Percentiles rank a stretch among this genome's conserved stretches.
Conservation (phyloP, 768 basidiomycete genomes). For the Mycena maculata region DNA sequence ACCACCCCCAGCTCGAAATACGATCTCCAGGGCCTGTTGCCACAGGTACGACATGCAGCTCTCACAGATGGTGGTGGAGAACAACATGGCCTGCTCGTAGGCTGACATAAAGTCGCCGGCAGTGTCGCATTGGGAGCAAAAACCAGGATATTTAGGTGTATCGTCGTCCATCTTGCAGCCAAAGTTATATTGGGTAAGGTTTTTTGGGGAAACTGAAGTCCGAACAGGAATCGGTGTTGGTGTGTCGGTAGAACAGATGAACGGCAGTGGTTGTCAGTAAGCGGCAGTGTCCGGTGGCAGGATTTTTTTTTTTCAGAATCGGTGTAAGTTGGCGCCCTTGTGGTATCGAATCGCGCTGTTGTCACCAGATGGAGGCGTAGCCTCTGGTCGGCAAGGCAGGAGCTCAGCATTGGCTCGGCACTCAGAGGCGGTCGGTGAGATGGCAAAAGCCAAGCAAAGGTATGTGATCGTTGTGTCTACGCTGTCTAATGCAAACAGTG, state of each 20-base stretch:
- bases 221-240: neutral
- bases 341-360: slow-evolving; percentile 4
- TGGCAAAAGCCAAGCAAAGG: no score
- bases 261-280: neutral
- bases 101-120: neutral
- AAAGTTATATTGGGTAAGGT: neutral
- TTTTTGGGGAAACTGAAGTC: no score
- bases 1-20: neutral
- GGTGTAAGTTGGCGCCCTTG: neutral
- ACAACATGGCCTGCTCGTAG: neutral
- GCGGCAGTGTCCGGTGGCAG: no score
- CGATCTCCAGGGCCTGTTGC: neutral
- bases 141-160: neutral
- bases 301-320: neutral
- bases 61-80: neutral
- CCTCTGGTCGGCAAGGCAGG: no score
- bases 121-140: neutral
- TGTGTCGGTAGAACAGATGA: neutral
- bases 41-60: neutral
- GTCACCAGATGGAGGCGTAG: slow-evolving; percentile 33
- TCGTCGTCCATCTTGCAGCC: no score
- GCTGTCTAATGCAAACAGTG: no score
- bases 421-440: no score
- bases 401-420: no score
- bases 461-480: no score